Conservation (phyloP, 306 rosid species). For the Gastrolobium villosum region DNA sequence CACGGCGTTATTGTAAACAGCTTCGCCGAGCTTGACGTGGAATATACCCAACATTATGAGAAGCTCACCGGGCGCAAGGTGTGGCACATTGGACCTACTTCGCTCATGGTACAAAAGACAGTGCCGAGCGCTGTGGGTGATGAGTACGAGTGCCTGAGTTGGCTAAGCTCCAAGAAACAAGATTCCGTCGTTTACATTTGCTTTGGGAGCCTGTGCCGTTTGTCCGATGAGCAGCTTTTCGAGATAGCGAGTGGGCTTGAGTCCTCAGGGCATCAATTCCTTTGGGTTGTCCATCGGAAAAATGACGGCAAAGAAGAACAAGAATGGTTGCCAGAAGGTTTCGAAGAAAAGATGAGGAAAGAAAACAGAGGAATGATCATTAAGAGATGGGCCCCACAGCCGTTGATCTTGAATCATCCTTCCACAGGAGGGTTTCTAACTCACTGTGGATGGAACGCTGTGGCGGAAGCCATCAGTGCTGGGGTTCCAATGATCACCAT, state of each 20-base stretch:
- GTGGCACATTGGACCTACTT: constrained; percentile 57
- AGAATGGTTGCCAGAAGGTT: constrained; percentile 42
- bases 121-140: not conserved
- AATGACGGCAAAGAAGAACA: not conserved
- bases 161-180: constrained; percentile 34
- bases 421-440: constrained; percentile 43
- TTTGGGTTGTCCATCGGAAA: constrained; percentile 46
- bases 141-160: constrained; percentile 28
- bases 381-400: constrained; percentile 49
- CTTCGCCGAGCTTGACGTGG: constrained; percentile 46
- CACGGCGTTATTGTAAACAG: constrained; percentile 50
- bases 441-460: constrained; percentile 48
- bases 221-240: constrained; percentile 33
- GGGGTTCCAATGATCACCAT: constrained; percentile 53
- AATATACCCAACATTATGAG: constrained; percentile 45
- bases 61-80: constrained; percentile 40
- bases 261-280: constrained; percentile 35
- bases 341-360: constrained; percentile 16
- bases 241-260: constrained; percentile 40
- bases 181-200: constrained; percentile 47
- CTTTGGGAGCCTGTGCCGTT: constrained; percentile 38
- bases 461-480: constrained; percentile 38
- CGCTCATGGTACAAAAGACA: constrained; percentile 28
- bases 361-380: constrained; percentile 43
- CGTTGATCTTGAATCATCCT: constrained; percentile 41